Conservation (phyloP, 2,329 filamentous ascomycete species). For the Fusarium redolens region DNA sequence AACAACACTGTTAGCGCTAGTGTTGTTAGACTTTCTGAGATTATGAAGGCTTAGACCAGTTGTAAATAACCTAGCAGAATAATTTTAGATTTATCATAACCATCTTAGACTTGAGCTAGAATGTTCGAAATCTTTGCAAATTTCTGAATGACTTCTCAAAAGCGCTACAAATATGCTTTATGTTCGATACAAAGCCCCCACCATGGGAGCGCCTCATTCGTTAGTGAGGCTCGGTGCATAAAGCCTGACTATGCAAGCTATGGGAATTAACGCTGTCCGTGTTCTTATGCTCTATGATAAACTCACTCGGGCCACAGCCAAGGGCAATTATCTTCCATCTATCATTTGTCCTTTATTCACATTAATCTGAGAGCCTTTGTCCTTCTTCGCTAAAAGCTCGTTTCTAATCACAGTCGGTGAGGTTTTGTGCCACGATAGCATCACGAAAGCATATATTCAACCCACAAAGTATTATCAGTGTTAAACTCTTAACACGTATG, state of each 20-base stretch:
- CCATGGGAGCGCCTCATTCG: neutral
- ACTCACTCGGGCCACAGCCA: neutral
- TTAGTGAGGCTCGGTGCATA: neutral
- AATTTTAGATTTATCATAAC: neutral
- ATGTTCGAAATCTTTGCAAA: fast-evolving
- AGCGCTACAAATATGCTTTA: neutral
- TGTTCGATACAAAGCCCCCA: neutral
- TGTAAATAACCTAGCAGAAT: fast-evolving
- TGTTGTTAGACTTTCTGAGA: slow-evolving; percentile 47
- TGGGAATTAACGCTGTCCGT: too few species aligned
- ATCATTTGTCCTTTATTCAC: fast-evolving
- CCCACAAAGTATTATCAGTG: too few species aligned
- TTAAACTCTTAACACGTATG: too few species aligned
- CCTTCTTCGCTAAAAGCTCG: fast-evolving
- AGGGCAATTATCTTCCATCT: fast-evolving
- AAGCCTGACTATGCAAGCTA: neutral
- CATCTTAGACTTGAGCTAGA: fast-evolving
- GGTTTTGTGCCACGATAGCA: neutral
- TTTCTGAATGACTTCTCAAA: neutral
- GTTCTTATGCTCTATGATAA: neutral
- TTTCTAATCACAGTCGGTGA: too few species aligned
- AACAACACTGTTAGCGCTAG: slow-evolving; percentile 57
- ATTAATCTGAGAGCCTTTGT: neutral
- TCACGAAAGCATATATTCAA: too few species aligned
- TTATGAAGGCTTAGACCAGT: slow-evolving; percentile 35